A percentile compares a stretch with the other conserved stretches of the same genome.
Evolutionary conservation across 1,284 basidiomycete species (phyloP).

Genomic region (Irpex sp.): DNA sequence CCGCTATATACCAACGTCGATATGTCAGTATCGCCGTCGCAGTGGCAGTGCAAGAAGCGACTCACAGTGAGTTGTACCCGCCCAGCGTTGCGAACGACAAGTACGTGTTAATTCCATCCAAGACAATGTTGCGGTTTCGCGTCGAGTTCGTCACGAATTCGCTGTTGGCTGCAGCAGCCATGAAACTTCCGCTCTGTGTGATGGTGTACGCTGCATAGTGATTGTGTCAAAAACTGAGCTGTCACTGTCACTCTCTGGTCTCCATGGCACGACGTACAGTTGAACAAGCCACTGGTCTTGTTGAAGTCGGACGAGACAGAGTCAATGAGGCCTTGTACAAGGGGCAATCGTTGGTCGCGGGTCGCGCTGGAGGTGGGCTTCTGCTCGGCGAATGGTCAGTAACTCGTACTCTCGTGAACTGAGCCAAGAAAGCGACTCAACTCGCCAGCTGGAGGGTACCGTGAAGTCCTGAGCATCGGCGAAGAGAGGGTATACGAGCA

Average conservation of each 20-base stretch:
- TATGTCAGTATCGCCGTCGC: neutral
- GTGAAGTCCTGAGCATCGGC: neutral
- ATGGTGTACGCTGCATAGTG: neutral
- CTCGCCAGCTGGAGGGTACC: neutral
- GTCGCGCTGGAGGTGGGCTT: neutral
- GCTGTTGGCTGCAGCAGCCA: neutral
- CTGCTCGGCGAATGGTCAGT: neutral
- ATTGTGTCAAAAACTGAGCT: no score
- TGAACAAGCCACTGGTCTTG: neutral
- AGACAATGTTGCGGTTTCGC: neutral
- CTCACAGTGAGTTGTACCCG: neutral
- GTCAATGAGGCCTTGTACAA: neutral
- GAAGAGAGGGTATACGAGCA: neutral
- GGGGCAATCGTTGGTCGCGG: neutral
- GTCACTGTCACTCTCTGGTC: neutral
- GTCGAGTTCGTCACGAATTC: neutral
- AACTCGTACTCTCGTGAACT: neutral
- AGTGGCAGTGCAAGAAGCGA: neutral
- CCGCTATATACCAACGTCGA: neutral
- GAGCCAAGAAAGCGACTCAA: neutral
- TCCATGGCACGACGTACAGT: neutral
- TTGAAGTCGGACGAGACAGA: neutral
- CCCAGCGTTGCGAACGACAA: neutral
- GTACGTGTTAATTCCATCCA: neutral
- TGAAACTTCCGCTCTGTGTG: neutral